These are phyloP conservation scores for Thecaphora thlaspeos DNA, from an alignment of 1,284 basidiomycete genomes.

Conservation along the genomic window DNA sequence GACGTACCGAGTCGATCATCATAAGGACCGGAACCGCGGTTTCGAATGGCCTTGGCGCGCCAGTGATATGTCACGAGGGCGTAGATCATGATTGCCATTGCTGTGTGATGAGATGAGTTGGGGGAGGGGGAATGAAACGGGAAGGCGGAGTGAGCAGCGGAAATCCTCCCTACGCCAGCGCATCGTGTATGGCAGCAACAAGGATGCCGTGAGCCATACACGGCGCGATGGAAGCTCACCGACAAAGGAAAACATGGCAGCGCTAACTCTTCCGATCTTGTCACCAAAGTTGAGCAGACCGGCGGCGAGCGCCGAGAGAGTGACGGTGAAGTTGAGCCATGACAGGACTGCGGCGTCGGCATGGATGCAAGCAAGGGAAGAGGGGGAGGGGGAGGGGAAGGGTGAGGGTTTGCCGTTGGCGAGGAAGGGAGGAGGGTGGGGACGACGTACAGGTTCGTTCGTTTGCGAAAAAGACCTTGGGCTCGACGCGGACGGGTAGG, in stretches of 20 bases:
- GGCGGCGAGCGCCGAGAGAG: slow-evolving; percentile 55
- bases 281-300: slow-evolving; percentile 58
- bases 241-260: slow-evolving; percentile 86
- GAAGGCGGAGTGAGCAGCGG: background rate
- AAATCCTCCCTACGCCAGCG: too few species aligned
- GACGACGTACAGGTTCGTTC: slow-evolving; percentile 53
- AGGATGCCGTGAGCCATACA: too few species aligned
- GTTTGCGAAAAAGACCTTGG: slow-evolving; percentile 58
- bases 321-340: slow-evolving; percentile 59
- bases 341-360: slow-evolving; percentile 44
- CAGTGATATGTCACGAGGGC: slow-evolving; percentile 93
- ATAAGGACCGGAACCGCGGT: slow-evolving; percentile 88
- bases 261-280: slow-evolving; percentile 79
- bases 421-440: background rate
- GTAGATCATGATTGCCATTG: slow-evolving; percentile 95
- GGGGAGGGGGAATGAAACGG: background rate
- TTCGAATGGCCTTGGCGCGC: slow-evolving; percentile 88
- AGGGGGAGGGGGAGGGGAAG: background rate
- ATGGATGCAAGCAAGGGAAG: too few species aligned
- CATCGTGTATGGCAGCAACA: too few species aligned
- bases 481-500: slow-evolving; percentile 56
- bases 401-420: background rate
- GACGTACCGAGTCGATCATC: slow-evolving; percentile 80
- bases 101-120: slow-evolving; percentile 59
- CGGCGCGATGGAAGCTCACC: too few species aligned